Percentiles rank a stretch among this genome's conserved stretches.
phyloP scores from a whole-genome alignment of 805 yeast species.

The Hanseniaspora lachancei region DNA sequence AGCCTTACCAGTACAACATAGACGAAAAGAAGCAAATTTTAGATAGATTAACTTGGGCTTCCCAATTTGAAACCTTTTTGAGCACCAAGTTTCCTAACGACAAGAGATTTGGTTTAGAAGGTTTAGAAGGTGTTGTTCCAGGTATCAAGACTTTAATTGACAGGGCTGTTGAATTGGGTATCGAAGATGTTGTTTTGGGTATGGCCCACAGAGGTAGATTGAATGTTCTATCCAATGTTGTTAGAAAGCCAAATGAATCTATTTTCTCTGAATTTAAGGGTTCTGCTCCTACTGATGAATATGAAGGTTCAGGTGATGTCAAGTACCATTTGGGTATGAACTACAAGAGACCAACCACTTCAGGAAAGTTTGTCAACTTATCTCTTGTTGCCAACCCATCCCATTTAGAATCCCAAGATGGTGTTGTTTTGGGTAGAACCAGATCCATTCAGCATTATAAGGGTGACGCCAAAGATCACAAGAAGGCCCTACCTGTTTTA shows the following conservation, averaged over 20 bases:
- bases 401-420: constrained; percentile 97
- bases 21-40: constrained; percentile 93
- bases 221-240: constrained; percentile 94
- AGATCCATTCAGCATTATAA: constrained; percentile 90
- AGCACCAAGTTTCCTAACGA: constrained; percentile 95
- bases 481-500: constrained; percentile 82
- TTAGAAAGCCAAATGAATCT: constrained; percentile 95
- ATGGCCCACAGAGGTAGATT: constrained; percentile 99
- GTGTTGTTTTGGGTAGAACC: constrained; percentile 95
- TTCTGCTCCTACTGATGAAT: constrained; percentile 51
- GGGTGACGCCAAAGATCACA: constrained; percentile 66
- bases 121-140: constrained; percentile 92
- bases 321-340: constrained; percentile 99
- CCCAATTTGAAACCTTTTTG: constrained; percentile 83
- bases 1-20: constrained; percentile 63
- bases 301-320: constrained; percentile 96
- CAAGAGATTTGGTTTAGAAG: constrained; percentile 96
- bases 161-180: constrained; percentile 80
- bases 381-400: constrained; percentile 98
- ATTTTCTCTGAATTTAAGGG: constrained; percentile 94
- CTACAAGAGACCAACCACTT: constrained; percentile 96
- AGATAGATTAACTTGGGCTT: constrained; percentile 93
- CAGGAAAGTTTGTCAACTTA: constrained; percentile 89
- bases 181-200: constrained; percentile 93
- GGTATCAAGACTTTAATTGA: constrained; percentile 95